These are phyloP conservation scores for Encephalitozoon romaleae DNA, from an alignment of 371 early-diverging fungal species.

Conservation along the genomic window DNA sequence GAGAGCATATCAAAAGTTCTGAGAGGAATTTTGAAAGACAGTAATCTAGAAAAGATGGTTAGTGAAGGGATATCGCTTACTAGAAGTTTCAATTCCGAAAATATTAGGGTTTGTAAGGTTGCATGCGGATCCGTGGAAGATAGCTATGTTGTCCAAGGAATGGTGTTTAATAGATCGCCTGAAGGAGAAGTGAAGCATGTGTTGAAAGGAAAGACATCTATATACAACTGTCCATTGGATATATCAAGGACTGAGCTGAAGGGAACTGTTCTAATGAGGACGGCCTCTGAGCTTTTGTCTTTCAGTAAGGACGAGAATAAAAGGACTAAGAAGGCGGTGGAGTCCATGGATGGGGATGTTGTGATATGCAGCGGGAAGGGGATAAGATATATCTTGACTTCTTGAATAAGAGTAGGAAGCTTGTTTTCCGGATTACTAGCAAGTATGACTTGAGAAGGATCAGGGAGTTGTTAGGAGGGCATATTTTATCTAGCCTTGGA, in stretches of 20 bases:
- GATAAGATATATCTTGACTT: constrained; percentile 53
- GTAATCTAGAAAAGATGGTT: constrained; percentile 29
- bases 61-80: constrained; percentile 27
- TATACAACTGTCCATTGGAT: constrained; percentile 88
- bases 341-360: constrained; percentile 71
- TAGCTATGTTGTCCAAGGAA: constrained; percentile 79
- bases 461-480: constrained; percentile 47
- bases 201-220: constrained; percentile 68
- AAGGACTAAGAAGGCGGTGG: constrained; percentile 64
- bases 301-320: constrained; percentile 78
- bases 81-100: constrained; percentile 49
- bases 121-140: constrained; percentile 81
- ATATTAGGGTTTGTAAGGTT: constrained; percentile 66
- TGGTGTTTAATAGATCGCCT: constrained; percentile 90
- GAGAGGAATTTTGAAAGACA: constrained; percentile 43
- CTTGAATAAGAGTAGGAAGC: constrained; percentile 48
- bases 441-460: constrained; percentile 59
- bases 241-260: constrained; percentile 91
- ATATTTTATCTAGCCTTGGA: constrained; percentile 37
- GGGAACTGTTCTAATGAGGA: constrained; percentile 90
- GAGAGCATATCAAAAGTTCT: neutral
- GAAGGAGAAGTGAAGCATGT: constrained; percentile 64
- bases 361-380: constrained; percentile 56
- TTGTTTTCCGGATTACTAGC: constrained; percentile 52
- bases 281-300: constrained; percentile 84